A percentile compares a stretch with the other conserved stretches of the same genome.
Conservation (phyloP, 2,329 filamentous ascomycete genomes). For the Podosphaera xanthii region DNA sequence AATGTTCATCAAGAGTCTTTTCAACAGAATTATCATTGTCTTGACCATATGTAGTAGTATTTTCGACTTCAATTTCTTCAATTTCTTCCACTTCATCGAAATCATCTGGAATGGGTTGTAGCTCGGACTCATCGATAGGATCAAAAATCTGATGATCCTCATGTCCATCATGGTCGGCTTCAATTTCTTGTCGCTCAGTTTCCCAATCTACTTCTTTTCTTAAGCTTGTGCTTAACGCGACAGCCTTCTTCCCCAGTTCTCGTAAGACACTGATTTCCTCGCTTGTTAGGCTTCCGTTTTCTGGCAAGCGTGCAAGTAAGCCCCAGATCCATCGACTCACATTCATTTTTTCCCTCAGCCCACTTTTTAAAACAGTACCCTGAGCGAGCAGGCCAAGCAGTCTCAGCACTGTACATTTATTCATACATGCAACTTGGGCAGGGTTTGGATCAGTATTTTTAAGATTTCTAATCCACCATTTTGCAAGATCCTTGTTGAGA, state of each 20-base stretch:
- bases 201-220: slow-evolving; percentile 16
- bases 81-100: slow-evolving; percentile 1
- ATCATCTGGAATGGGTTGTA: neutral
- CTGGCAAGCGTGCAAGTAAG: slow-evolving; percentile 51
- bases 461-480: slow-evolving; percentile 29
- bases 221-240: slow-evolving; percentile 22
- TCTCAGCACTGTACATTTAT: slow-evolving; percentile 40
- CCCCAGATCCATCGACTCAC: slow-evolving; percentile 75
- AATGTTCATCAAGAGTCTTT: neutral
- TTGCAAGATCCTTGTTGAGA: slow-evolving; percentile 20
- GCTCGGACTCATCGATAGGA: slow-evolving; percentile 6
- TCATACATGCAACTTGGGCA: slow-evolving; percentile 38
- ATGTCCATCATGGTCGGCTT: slow-evolving; percentile 22
- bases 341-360: slow-evolving; percentile 36
- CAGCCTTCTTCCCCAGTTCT: slow-evolving; percentile 58
- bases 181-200: slow-evolving; percentile 22
- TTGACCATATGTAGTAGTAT: neutral
- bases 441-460: slow-evolving; percentile 31
- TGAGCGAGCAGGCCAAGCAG: slow-evolving; percentile 43
- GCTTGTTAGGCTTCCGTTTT: slow-evolving; percentile 51
- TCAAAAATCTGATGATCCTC: slow-evolving; percentile 8
- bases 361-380: slow-evolving; percentile 31
- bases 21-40: neutral
- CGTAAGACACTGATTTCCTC: slow-evolving; percentile 54
- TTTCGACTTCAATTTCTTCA: neutral